Percentiles rank a stretch among this genome's conserved stretches.
Conservation (phyloP, 257 asterid genomes). For the Solanum chmielewskii region DNA sequence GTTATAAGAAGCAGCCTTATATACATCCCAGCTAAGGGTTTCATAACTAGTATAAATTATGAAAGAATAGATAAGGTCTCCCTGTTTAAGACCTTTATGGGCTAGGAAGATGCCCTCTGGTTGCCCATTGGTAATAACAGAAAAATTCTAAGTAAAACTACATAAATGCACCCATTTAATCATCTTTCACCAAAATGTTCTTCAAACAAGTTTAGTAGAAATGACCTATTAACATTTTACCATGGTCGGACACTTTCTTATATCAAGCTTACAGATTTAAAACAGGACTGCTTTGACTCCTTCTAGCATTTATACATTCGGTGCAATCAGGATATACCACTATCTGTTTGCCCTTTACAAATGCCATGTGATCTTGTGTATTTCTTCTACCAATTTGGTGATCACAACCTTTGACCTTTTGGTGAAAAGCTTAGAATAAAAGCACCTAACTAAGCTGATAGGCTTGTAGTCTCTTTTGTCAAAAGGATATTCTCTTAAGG, state of each 20-base stretch:
- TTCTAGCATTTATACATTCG: not conserved
- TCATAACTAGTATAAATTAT: not conserved
- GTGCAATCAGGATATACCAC: not conserved
- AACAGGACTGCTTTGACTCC: not conserved
- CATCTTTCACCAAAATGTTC: not conserved
- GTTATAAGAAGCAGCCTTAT: not conserved
- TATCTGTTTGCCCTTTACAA: not conserved
- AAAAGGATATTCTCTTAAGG: not conserved
- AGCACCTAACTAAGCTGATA: not conserved
- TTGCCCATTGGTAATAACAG: not conserved
- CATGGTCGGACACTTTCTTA: not conserved
- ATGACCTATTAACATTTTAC: not conserved
- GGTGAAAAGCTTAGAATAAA: not conserved
- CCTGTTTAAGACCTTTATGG: not conserved
- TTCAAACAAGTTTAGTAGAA: not conserved
- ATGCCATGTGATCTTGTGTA: not conserved
- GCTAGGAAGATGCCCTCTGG: not conserved
- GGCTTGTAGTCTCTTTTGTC: not conserved
- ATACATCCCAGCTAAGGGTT: not conserved
- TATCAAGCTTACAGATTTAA: not conserved
- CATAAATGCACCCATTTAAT: not conserved
- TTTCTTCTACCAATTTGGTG: not conserved
- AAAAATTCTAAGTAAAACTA: not conserved
- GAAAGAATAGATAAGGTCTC: not conserved
- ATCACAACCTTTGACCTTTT: not conserved